A percentile compares a stretch with the other conserved stretches of the same genome.
These are phyloP conservation scores for Artemisia princeps DNA, from an alignment of 140 eudicot genomes.

Conservation along the genomic window DNA sequence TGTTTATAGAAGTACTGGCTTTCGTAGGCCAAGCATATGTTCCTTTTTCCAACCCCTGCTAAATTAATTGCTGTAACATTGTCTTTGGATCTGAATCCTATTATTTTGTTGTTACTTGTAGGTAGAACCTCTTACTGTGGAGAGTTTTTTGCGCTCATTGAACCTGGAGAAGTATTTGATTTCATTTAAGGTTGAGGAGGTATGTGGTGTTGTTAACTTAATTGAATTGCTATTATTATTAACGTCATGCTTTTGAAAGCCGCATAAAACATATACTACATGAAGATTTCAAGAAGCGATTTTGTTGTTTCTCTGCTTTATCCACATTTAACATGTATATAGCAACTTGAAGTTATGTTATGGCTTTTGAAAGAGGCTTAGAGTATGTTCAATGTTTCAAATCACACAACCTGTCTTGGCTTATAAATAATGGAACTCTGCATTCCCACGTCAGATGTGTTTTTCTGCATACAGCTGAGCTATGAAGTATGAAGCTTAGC, in stretches of 20 bases:
- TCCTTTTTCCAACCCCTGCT: neutral
- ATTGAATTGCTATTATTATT: neutral
- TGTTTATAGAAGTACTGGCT: neutral
- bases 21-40: neutral
- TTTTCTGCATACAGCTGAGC: neutral
- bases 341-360: conserved; percentile 9
- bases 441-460: neutral
- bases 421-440: neutral
- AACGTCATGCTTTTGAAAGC: conserved; percentile 14
- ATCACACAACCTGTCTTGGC: conserved; percentile 5
- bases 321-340: conserved; percentile 18
- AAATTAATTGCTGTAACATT: neutral
- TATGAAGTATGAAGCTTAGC: neutral
- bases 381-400: neutral
- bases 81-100: neutral
- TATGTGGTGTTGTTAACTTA: conserved; percentile 25
- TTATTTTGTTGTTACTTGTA: conserved; percentile 28
- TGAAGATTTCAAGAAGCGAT: neutral
- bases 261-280: neutral
- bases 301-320: conserved; percentile 12
- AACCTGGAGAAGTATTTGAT: conserved; percentile 59
- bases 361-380: conserved; percentile 10
- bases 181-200: conserved; percentile 79
- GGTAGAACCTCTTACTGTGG: conserved; percentile 60
- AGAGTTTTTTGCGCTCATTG: conserved; percentile 55